A percentile compares a stretch with the other conserved stretches of the same genome.
Conservation (phyloP, 768 basidiomycete species). For the Kwoniella mangroviensis region DNA sequence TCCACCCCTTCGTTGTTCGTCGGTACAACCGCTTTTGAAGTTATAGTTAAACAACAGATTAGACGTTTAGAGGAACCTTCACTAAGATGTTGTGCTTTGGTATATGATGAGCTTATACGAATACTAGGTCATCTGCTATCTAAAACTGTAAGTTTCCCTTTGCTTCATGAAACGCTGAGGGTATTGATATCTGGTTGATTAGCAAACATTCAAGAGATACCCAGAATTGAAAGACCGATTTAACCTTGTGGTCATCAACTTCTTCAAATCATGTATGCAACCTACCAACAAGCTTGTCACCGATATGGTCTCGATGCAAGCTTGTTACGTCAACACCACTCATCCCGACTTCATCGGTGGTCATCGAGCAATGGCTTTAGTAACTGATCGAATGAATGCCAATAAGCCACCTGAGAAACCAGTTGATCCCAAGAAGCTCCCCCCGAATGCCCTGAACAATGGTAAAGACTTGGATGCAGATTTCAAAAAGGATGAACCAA, state of each 20-base stretch:
- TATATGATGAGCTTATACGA: constrained; percentile 96
- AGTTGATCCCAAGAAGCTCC: constrained; percentile 74
- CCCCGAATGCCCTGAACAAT: constrained; percentile 76
- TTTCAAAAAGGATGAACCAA: constrained; percentile 80
- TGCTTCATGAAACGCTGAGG: constrained; percentile 47
- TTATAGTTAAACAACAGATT: constrained; percentile 99
- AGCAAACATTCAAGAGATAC: constrained; percentile 96
- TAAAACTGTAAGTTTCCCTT: constrained; percentile 71
- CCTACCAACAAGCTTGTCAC: constrained; percentile 93
- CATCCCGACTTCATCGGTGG: constrained; percentile 98
- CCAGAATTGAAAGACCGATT: constrained; percentile 96
- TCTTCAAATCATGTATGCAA: constrained; percentile 90
- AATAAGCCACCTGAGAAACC: constrained; percentile 70
- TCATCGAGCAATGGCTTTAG: constrained; percentile 91
- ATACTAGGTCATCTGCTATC: constrained; percentile 87
- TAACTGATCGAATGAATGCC: constrained; percentile 72
- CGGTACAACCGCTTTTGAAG: constrained; percentile 94
- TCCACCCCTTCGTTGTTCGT: constrained; percentile 96
- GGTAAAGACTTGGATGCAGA: constrained; percentile 94
- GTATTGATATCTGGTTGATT: constrained; percentile 12
- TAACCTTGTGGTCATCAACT: constrained; percentile 92
- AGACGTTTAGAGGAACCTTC: constrained; percentile 92
- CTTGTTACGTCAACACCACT: constrained; percentile 98
- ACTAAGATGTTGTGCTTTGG: constrained; percentile 90
- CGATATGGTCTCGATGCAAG: constrained; percentile 96